Base-by-base conservation (phyloP, 768 basidiomycete genomes). In the Rhizopogon roseolus region DNA sequence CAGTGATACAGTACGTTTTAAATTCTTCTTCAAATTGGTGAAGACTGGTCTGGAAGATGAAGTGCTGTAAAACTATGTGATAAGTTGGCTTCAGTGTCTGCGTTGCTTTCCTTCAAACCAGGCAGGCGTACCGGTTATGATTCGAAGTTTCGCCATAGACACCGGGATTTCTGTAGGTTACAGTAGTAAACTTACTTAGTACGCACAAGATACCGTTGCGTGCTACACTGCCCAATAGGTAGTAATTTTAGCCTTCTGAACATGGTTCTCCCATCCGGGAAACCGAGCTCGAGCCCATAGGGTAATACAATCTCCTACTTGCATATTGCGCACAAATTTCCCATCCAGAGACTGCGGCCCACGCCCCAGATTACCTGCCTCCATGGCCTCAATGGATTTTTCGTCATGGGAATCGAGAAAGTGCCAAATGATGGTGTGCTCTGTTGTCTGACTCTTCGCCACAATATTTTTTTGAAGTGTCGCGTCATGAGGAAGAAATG, bases 391-490 rank as follows among this genome's bases (percentile, higher is more conserved):
- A 5, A 14, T 32, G 22, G 32, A 22, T 34, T 14, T 14, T 14
- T 51, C 40, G 17, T 25, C 40, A 17, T 34, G 29, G 11, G 10
- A 29, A 32, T 41, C 38, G 25, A 41, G 43, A 40, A 45, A 41
- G 51, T 55, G 51, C 43, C 38, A 36, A 7, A 50, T 29, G 16
- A 51, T 16, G 29, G 50, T 51, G 9, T 51, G 54, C 16, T 43
- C 22, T 4, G 29, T 6, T 13, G 22, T 32, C 25, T 14, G 1
- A 1, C 17, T 0, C 25, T 11, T 41, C 8, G 13, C 17, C 11
- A 14, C 34, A 8, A 32, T 14, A 32, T 25, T 45, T 5, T 10
- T 17, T n/a, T 52, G 43, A 29, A 55, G 42, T 19, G 13, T 6
- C 16, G 16, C 2, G 4, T 28, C 11, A 5, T 10, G n/a, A 46